Percentiles rank a stretch among this genome's conserved stretches.
Conservation (phyloP, 75 land plant species). For the Cryptomeria japonica region DNA sequence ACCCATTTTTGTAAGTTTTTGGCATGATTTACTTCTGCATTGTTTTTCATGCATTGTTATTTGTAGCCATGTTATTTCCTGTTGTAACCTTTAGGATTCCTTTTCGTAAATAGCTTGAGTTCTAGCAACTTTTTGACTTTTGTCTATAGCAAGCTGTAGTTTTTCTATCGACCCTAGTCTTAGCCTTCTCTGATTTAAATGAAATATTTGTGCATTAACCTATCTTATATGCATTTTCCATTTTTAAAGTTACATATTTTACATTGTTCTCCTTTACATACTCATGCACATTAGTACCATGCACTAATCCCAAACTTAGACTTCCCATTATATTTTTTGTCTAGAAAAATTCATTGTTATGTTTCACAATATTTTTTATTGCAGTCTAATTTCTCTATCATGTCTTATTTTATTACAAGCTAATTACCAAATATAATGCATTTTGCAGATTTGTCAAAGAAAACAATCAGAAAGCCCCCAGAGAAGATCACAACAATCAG, state of each 20-base stretch:
- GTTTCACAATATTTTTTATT: too few species aligned
- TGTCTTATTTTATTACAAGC: too few species aligned
- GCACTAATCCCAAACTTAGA: background rate
- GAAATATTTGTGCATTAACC: background rate
- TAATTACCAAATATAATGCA: too few species aligned
- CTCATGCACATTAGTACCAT: background rate
- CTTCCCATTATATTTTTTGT: too few species aligned
- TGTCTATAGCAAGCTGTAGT: background rate
- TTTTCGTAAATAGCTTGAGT: background rate
- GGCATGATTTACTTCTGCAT: background rate
- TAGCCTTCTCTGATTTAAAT: constrained; percentile 8
- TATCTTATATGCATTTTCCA: background rate
- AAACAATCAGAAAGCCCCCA: too few species aligned
- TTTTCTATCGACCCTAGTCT: background rate
- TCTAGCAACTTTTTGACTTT: background rate
- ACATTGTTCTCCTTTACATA: background rate
- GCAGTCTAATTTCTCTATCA: too few species aligned
- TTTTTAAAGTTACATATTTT: background rate
- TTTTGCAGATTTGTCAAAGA: too few species aligned
- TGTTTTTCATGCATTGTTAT: background rate
- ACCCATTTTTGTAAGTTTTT: too few species aligned
- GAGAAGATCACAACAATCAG: too few species aligned
- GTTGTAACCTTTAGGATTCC: background rate
- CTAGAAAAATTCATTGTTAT: too few species aligned
- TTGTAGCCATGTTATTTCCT: background rate